phyloP scores from a whole-genome alignment of 2,329 filamentous ascomycete species.

The Phaeophleospora eucalypticola region DNA sequence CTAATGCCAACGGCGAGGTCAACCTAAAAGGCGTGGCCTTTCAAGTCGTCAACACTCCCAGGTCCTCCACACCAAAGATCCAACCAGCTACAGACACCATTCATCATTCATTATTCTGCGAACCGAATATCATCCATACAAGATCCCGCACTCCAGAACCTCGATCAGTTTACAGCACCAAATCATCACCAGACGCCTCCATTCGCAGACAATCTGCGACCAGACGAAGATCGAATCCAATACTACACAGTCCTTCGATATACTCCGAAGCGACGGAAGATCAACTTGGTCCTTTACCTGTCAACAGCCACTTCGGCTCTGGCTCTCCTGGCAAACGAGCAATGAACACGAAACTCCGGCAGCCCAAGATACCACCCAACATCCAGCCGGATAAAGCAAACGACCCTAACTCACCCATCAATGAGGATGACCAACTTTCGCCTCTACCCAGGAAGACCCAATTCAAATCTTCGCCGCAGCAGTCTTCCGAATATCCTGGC shows the following conservation, averaged over 20 bases:
- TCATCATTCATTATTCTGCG: conserved; percentile 30
- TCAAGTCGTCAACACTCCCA: conserved; percentile 20
- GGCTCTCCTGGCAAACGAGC: conserved; percentile 13
- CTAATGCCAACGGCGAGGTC: conserved; percentile 12
- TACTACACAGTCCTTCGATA: conserved; percentile 7
- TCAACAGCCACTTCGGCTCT: conserved; percentile 22
- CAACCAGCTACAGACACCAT: conserved; percentile 23
- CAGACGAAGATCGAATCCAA: conserved; percentile 18
- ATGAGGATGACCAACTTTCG: conserved; percentile 23
- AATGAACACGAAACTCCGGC: conserved; percentile 13
- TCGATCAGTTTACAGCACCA: neutral
- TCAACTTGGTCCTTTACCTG: conserved; percentile 24
- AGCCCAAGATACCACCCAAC: conserved; percentile 8
- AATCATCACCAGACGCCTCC: conserved; percentile 6
- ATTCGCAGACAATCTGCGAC: conserved; percentile 15
- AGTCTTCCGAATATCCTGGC: conserved; percentile 13
- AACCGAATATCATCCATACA: conserved; percentile 12
- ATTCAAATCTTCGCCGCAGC: conserved; percentile 15
- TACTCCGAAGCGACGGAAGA: conserved; percentile 15
- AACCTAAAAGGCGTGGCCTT: conserved; percentile 29
- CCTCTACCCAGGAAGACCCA: conserved; percentile 24
- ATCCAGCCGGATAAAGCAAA: conserved; percentile 1
- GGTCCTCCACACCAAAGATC: conserved; percentile 12
- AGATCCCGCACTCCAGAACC: conserved; percentile 2
- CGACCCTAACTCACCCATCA: conserved; percentile 11